A percentile compares a stretch with the other conserved stretches of the same genome.
Conservation (phyloP, 2,329 filamentous ascomycete genomes). For the Penicillium freii region DNA sequence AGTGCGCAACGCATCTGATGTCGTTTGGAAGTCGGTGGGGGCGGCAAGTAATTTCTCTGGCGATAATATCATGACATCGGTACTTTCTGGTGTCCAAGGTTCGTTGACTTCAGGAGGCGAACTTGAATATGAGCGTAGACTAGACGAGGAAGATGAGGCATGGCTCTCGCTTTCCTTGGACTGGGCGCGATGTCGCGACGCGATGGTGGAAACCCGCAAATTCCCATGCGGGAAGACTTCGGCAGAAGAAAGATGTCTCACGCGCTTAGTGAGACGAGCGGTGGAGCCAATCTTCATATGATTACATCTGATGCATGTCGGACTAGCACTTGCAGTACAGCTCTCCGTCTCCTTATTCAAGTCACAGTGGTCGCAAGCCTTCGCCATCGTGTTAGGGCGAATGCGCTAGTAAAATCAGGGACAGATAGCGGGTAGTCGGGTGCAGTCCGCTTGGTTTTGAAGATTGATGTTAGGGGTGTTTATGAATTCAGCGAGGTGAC, state of each 20-base stretch:
- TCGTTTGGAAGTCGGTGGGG: slow-evolving; percentile 14
- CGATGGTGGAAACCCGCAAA: slow-evolving; percentile 18
- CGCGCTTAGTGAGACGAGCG: slow-evolving; percentile 18
- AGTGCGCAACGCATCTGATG: slow-evolving; percentile 19
- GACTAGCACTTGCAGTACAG: slow-evolving; percentile 16
- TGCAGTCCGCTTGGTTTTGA: not conserved
- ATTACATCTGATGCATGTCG: slow-evolving; percentile 20
- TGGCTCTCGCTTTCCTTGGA: slow-evolving; percentile 5
- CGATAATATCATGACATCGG: slow-evolving; percentile 4
- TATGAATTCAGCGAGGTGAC: not conserved
- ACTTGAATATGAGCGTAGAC: slow-evolving; percentile 7
- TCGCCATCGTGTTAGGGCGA: slow-evolving; percentile 37
- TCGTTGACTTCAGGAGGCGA: slow-evolving; percentile 7
- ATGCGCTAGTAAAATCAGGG: not conserved
- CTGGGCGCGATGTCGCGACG: slow-evolving; percentile 3
- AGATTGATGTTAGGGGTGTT: not conserved
- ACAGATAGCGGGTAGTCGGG: not conserved
- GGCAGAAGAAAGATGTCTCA: slow-evolving; percentile 16
- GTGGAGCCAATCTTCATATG: slow-evolving; percentile 22
- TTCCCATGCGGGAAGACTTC: slow-evolving; percentile 17
- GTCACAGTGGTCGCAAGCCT: slow-evolving; percentile 21
- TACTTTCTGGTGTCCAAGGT: slow-evolving; percentile 1
- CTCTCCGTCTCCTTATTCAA: slow-evolving; percentile 23
- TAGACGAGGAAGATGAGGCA: slow-evolving; percentile 8
- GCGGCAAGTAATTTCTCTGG: slow-evolving; percentile 21